Base-by-base conservation (phyloP, 106 monocot species). In the Chionographis japonica region DNA sequence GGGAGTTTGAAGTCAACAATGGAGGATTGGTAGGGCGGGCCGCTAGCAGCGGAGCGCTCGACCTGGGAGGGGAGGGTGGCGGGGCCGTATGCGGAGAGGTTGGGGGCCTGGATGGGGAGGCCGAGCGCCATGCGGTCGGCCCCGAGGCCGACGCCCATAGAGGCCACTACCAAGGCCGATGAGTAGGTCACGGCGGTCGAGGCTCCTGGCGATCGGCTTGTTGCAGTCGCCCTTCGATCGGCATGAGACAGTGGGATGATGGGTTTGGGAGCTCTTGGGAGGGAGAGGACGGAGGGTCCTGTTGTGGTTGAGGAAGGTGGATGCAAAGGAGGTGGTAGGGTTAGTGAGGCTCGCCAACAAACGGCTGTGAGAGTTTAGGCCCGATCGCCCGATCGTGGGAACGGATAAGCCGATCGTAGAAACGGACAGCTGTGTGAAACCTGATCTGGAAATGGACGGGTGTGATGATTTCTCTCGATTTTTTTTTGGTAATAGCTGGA, bases 1-100 rank as follows among this genome's bases (percentile, higher is more conserved):
- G 81, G 72, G 41, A 64, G 74, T 35, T 58, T 9, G 64, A 73
- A 82, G 61, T 82, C 82, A 8, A 73, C 63, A 40, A 69, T 69
- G 50, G 49, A 19, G 58, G 65, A 37, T 37, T 20, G 54, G 38
- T n/a, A 52, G 2, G 82, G 72, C 12, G 73, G 68, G 55, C 74
- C 74, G 59, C 78, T 74, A 40, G 42, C 35, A 11, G 55, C 12
- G 0, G 76, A 20, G 8, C 10, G 12, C n/a, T 9, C 73, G 37
- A 14, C 46, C 0, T 15, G 2, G 1, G 72, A 66, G 14, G 60
- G 0, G 78, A 59, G 59, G n/a, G n/a, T n/a, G n/a, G n/a, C n/a
- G n/a, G n/a, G n/a, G n/a, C n/a, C n/a, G n/a, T n/a, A n/a, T n/a
- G 8, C 37, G 42, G 56, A 4, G 38, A 71, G 18, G 39, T 78